Percentiles rank a stretch among this genome's conserved stretches.
These are phyloP conservation scores for Populus hybrid DNA, from an alignment of 441 rosid species.

Conservation along the genomic window DNA sequence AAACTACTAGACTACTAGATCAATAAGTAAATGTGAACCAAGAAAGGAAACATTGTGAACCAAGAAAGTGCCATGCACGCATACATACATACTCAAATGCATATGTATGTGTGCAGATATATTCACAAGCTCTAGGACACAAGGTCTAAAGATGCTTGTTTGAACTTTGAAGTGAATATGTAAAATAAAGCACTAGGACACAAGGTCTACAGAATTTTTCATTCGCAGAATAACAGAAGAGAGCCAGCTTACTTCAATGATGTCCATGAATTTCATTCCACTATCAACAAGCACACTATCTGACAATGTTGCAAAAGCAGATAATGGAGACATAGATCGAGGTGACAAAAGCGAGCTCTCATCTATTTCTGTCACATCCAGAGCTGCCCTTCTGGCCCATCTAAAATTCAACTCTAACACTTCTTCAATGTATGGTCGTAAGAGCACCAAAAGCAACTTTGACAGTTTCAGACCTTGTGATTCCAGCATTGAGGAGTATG, in stretches of 20 bases:
- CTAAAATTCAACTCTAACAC: no score
- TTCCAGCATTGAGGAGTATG: no score
- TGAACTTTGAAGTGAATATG: not conserved
- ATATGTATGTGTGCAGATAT: not conserved
- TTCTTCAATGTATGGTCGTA: no score
- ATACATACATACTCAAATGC: not conserved
- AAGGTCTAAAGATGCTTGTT: not conserved
- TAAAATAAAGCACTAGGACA: not conserved
- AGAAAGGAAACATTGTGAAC: not conserved
- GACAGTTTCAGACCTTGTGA: no score
- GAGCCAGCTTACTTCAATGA: slow-evolving; percentile 60
- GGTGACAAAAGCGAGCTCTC: slow-evolving; percentile 2
- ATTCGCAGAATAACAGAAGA: slow-evolving; percentile 3
- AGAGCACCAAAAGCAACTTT: no score
- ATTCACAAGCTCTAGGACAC: not conserved
- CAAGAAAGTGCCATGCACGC: not conserved
- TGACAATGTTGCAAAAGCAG: slow-evolving; percentile 56
- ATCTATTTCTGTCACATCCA: no score
- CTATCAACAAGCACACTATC: slow-evolving; percentile 62
- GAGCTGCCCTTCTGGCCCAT: no score
- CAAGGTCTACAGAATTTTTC: not conserved
- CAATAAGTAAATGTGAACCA: not conserved
- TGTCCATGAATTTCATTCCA: slow-evolving; percentile 76
- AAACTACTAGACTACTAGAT: not conserved
- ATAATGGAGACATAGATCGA: slow-evolving; percentile 49